A percentile compares a stretch with the other conserved stretches of the same genome.
These are phyloP conservation scores for Coemansia nantahalensis DNA, from an alignment of 192 early-diverging fungal genomes.

Conservation along the genomic window DNA sequence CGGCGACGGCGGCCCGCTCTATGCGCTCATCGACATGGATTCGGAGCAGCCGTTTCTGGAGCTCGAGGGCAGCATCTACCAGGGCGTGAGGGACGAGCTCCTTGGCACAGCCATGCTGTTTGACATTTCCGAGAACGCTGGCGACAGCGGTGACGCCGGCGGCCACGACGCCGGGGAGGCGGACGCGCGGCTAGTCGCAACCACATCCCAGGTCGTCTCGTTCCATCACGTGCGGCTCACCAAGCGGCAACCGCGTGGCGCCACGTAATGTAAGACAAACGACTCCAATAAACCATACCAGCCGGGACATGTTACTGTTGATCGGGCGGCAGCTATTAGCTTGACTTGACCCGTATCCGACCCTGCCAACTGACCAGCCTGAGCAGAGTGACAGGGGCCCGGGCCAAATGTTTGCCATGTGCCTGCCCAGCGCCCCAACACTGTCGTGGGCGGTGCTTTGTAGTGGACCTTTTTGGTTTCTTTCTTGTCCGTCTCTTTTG, in stretches of 20 bases:
- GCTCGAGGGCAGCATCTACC: slow-evolving; percentile 37
- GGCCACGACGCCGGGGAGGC: neutral
- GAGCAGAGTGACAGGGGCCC: no score
- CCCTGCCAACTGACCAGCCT: no score
- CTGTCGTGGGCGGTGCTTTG: no score
- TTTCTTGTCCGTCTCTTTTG: no score
- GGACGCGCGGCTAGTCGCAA: slow-evolving; percentile 18
- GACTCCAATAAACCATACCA: no score
- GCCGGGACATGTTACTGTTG: no score
- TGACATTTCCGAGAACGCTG: slow-evolving; percentile 14
- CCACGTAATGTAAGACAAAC: no score
- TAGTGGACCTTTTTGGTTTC: no score
- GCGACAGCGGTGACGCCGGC: neutral
- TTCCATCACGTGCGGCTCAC: slow-evolving; percentile 27
- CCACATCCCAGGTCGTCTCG: slow-evolving; percentile 24
- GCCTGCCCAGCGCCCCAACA: no score
- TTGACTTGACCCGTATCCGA: no score
- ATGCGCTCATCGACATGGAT: slow-evolving; percentile 39
- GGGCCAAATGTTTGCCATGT: no score
- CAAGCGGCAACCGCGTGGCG: no score
- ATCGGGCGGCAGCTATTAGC: neutral
- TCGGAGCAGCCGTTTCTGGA: slow-evolving; percentile 38
- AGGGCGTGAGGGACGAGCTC: slow-evolving; percentile 30
- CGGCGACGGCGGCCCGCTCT: slow-evolving; percentile 9
- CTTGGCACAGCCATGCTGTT: slow-evolving; percentile 40